phyloP scores from a whole-genome alignment of 306 rosid genomes.

The Ormosia emarginata region DNA sequence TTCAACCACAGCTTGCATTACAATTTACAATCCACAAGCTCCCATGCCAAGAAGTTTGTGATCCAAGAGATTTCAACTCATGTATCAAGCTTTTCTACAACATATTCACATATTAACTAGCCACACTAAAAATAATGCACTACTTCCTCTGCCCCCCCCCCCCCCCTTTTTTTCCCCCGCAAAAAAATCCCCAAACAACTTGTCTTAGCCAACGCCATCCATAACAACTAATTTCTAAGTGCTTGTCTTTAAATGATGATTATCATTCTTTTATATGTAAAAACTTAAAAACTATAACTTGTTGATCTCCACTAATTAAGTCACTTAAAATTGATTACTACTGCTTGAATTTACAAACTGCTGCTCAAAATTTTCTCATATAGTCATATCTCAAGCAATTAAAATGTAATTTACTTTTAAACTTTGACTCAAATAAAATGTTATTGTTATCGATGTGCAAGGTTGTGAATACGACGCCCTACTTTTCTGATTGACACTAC shows the following conservation, averaged over 20 bases:
- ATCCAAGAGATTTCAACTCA: neutral
- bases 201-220: no score
- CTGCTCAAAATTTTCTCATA: neutral
- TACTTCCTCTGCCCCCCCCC: no score
- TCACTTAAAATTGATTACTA: neutral
- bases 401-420: neutral
- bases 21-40: neutral
- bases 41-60: neutral
- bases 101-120: no score
- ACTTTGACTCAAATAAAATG: conserved; percentile 15
- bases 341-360: neutral
- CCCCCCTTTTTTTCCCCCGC: no score
- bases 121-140: no score
- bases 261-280: no score
- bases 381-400: neutral
- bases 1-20: neutral
- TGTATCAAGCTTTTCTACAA: neutral
- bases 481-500: neutral
- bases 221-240: no score
- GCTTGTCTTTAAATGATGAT: no score
- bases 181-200: no score
- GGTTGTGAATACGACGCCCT: conserved; percentile 1
- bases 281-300: neutral
- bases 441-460: neutral
- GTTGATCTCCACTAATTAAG: neutral